Percentiles rank a stretch among this genome's conserved stretches.
Evolutionary conservation across 768 basidiomycete species (phyloP).

Genomic region (Kockovaella imperatae): DNA sequence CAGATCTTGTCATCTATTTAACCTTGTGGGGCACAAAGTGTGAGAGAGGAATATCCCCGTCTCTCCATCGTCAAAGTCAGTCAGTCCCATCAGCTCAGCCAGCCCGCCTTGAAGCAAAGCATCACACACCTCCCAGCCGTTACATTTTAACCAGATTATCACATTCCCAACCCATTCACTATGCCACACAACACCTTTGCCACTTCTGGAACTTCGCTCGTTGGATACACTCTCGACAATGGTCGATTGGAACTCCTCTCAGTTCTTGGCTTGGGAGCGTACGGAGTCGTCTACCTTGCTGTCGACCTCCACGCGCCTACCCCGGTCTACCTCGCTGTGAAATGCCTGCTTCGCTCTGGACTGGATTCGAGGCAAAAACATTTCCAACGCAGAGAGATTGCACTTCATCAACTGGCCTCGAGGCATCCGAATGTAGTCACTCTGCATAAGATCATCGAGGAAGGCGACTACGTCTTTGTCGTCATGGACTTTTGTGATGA

Average conservation of each 20-base stretch:
- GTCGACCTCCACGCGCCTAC: constrained; percentile 53
- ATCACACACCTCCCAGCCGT: too few species aligned
- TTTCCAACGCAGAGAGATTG: constrained; percentile 64
- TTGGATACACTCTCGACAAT: constrained; percentile 74
- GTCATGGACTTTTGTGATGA: constrained; percentile 88
- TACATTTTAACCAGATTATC: too few species aligned
- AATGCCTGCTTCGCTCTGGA: constrained; percentile 62
- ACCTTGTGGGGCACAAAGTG: too few species aligned
- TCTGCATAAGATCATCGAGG: constrained; percentile 58
- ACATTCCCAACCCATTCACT: constrained; percentile 3
- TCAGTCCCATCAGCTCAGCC: too few species aligned
- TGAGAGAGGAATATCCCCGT: too few species aligned
- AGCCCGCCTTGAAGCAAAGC: too few species aligned
- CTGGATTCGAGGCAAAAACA: constrained; percentile 58
- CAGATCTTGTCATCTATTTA: too few species aligned
- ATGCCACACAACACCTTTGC: constrained; percentile 40
- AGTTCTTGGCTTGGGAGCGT: constrained; percentile 83
- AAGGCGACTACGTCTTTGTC: constrained; percentile 60
- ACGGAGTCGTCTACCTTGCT: constrained; percentile 89
- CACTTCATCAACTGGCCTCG: constrained; percentile 48
- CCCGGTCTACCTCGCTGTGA: constrained; percentile 69
- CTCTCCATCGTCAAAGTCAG: too few species aligned
- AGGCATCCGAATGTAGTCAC: constrained; percentile 57
- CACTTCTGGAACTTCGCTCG: constrained; percentile 41
- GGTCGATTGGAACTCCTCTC: constrained; percentile 73